Conservation (phyloP, 768 basidiomycete genomes). For the Mycena crocata region DNA sequence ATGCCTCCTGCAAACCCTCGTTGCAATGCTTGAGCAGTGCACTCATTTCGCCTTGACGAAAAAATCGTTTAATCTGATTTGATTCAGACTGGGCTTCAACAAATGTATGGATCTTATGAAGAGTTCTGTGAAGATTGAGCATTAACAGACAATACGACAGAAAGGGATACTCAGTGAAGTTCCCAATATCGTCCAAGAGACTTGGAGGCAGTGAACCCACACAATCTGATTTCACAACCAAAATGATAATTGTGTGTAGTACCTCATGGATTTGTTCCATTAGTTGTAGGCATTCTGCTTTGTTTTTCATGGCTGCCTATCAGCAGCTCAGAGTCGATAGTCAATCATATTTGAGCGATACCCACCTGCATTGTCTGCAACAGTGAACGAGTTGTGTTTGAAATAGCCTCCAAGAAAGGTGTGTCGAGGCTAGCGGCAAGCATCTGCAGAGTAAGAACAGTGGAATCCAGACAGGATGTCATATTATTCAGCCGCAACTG, state of each 20-base stretch:
- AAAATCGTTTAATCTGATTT: background rate
- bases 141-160: too few species aligned
- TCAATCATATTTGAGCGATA: background rate
- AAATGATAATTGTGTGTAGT: background rate
- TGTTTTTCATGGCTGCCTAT: background rate
- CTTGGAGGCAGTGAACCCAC: background rate
- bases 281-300: background rate
- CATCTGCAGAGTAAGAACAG: background rate
- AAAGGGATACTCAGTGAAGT: background rate
- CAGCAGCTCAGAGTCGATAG: background rate
- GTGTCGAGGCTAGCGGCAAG: background rate
- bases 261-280: background rate
- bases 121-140: background rate
- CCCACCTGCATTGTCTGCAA: background rate
- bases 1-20: background rate
- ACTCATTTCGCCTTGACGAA: conserved; percentile 7
- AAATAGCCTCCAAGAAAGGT: background rate
- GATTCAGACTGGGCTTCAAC: background rate
- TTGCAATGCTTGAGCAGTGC: background rate
- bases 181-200: background rate
- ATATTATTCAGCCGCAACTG: background rate
- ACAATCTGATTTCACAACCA: background rate
- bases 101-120: conserved; percentile 1
- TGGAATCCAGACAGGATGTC: background rate
- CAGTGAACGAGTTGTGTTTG: background rate